Base-by-base conservation (phyloP, 2,329 filamentous ascomycete genomes). In the Aspergillus intermedius region DNA sequence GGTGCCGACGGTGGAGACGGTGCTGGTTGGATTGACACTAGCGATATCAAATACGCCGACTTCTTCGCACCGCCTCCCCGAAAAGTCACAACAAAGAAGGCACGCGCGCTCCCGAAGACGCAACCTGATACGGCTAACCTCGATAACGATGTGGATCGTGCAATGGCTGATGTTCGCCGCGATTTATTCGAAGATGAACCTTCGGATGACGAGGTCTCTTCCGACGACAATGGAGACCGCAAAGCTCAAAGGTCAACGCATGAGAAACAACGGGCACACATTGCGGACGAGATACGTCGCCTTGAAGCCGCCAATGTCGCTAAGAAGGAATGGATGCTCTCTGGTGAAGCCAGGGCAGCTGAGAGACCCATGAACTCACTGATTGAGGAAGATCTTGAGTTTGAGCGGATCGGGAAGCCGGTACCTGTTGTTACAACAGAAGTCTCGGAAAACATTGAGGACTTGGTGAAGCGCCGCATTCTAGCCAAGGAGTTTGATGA, bases 381-480 rank as follows among this genome's bases (percentile, higher is more conserved):
- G 2, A 81, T 98, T 1, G 91, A 97, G 64, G 83, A 97, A 71
- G 90, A 97, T 60, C 79, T 98, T 22, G 91, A 97, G 56, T 98
- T 97, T 64, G 93, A 98, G 71, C 84, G 94, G 60, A 83, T 88
- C 19, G 93, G 93, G 62, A 98, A 97, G 68, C 91, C 93, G 0
- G 86, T 97, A 0, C 89, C 91, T 1, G 87, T 97, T 52, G 90
- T 96, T 65, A 97, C 93, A 0, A 85, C 88, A 39, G 91, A 96
- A 67, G 78, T 94, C 37, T 94, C 84, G 47, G 91, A 96, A 67
- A 84, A 84, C 59, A 94, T 98, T 49, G 93, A 98, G 70, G 86
- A 88, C 30, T 80, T 98, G 50, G 91, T 98, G 74, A 97, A 97
- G 72, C 83, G 89, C 35, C 86, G 93, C 44, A 96, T 98, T 58